Evolutionary conservation across 805 yeast genomes (phyloP).

Genomic region (Candida corydali): DNA sequence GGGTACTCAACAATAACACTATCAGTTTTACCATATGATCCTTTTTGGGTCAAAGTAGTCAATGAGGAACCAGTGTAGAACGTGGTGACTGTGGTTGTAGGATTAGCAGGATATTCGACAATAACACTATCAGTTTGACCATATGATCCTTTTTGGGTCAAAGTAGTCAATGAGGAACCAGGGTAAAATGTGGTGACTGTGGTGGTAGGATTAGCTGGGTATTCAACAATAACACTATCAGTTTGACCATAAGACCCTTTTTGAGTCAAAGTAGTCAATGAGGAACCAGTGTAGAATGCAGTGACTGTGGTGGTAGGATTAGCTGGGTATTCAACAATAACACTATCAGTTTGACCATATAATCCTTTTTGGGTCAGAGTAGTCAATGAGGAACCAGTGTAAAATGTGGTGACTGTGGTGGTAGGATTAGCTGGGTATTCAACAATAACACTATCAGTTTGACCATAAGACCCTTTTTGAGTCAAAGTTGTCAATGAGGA

Average conservation of each 20-base stretch:
- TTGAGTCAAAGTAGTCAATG: background rate
- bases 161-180: constrained; percentile 1
- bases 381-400: background rate
- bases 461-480: background rate
- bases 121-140: constrained; percentile 7
- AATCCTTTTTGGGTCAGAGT: constrained; percentile 1
- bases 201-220: constrained; percentile 10
- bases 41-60: background rate
- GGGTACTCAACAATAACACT: constrained; percentile 9
- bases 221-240: constrained; percentile 8
- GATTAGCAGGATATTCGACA: constrained; percentile 6
- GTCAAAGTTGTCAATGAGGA: background rate
- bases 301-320: background rate
- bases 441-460: background rate
- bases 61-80: too few relatives aligned
- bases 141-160: constrained; percentile 10
- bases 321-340: constrained; percentile 7
- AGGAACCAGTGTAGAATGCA: constrained; percentile 3
- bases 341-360: constrained; percentile 7
- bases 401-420: background rate
- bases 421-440: constrained; percentile 4
- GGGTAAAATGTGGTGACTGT: constrained; percentile 1
- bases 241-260: constrained; percentile 4
- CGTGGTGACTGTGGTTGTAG: too few relatives aligned
- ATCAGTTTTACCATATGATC: constrained; percentile 7